Evolutionary conservation across 805 yeast species (phyloP), one percentile per base, ranked within the genome.

Genomic region (Teunomyces stri): DNA sequence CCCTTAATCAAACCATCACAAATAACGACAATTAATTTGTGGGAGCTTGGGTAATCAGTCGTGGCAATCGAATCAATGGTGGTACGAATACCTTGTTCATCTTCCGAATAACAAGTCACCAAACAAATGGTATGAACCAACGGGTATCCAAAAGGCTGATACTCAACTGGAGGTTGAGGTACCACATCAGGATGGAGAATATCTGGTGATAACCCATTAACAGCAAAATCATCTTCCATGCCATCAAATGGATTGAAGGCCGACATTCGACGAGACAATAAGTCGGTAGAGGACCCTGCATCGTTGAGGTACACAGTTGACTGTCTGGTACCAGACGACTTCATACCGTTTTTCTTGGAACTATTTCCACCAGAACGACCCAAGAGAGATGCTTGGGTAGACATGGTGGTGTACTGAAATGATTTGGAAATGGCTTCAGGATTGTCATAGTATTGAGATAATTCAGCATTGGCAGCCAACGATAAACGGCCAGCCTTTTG

Each of bases 1-100:
- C 99, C 99, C 59, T 92, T 91, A 56, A 94, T 85, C 30, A 92
- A 56, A 56, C 99, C 99, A 70, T 94, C 99, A 74, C 98, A 92
- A 11, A 92, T 78, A 35, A 91, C 82, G 45, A 90, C 70, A 35
- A 94, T 75, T 51, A 94, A 71, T 64, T 92, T 94, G 67, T 94
- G 98, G 3, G 97, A 88, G 64, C 90, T 91, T 47, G 98, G 97
- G 65, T 87, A 94, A 53, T 89, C 96, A 1, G 97, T 89, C 1
- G 96, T 89, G n/a, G 96, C 88, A 44, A 94, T 64, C 1, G 98
- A 92, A 65, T 94, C 98, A 53, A 92, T 66, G 0, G 98, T 90
- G 0, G 92, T 82, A 58, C 98, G 78, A 48, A 94, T 67, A 51
- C 95, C 96, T 10, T 76, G 85, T 55, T 81, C 87, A 63, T 89